Base-by-base conservation (phyloP, 78 protist genomes). In the Cavenderia fasciculata region DNA sequence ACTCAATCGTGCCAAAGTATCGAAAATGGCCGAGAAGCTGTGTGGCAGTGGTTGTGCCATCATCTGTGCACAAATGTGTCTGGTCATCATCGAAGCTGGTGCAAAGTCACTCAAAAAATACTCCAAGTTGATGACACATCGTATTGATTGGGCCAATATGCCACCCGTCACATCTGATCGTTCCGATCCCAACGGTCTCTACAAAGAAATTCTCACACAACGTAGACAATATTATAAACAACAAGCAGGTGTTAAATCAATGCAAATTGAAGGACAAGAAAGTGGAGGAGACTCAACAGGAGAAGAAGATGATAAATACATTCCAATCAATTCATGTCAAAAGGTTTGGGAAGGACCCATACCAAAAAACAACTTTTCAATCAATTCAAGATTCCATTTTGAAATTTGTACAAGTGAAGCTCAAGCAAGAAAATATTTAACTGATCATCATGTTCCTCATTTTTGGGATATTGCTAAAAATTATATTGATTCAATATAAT, bases 311-410 rank as follows among this genome's bases (percentile, higher is more conserved):
- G 14, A 49, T 14, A 49, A 49, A 12, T 18, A 49, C 54, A 36
- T 63, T 19, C 43, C 69, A 21, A 59, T 59, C 11, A 87, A 74
- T 40, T 33, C 49, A 1, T 87, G 93, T 52, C 65, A 73, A 34
- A 18, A 74, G 1, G 59, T 87, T 46, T 87, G 93, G 93, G 85
- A 46, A 19, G 93, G 93, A 44, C 85, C 93, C 21, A 74, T 87
- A 21, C 61, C 10, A 21, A 76, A 62, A 57, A 7, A 41, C n/a
- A 65, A 74, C 27, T 87, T 87, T n/a, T n/a, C 61, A 51, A 73
- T 23, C 19, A 54, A 27, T 74, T 74, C 21, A 52, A 74, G 25
- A 34, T 73, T 54, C 47, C 5, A 33, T 8, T 73, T 12, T 38
- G 82, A 68, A 65, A 29, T 51, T 5, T 51, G 51, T 19, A 76